A percentile compares a stretch with the other conserved stretches of the same genome.
Evolutionary conservation across 768 basidiomycete genomes (phyloP).

Genomic region (Lentinula sp.): DNA sequence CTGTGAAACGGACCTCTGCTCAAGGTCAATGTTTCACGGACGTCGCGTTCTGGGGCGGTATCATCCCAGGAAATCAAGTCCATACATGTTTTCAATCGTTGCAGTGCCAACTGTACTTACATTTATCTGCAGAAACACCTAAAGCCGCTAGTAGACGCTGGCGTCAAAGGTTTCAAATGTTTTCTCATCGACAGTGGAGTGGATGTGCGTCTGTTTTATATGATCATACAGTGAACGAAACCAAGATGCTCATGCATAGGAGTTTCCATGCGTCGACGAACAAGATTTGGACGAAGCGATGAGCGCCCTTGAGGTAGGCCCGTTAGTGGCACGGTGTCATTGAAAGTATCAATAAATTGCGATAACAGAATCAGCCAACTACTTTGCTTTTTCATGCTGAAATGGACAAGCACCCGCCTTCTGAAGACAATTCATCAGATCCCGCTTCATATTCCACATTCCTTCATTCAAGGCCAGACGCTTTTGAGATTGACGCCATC

Average conservation of each 20-base stretch:
- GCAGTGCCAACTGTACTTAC: not conserved
- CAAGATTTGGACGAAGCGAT: constrained; percentile 65
- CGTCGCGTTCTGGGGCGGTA: constrained; percentile 93
- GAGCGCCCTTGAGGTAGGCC: constrained; percentile 62
- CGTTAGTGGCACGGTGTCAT: not conserved
- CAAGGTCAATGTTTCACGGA: constrained; percentile 70
- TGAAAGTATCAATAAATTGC: not conserved
- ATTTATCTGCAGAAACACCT: constrained; percentile 52
- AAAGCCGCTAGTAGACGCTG: constrained; percentile 64
- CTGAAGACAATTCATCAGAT: not conserved
- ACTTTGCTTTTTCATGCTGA: constrained; percentile 93
- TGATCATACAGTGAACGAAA: constrained; percentile 7
- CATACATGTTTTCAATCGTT: constrained; percentile 7
- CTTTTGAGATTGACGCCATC: constrained; percentile 79
- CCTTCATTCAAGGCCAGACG: constrained; percentile 75
- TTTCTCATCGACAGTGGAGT: constrained; percentile 96
- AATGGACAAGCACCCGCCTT: constrained; percentile 34
- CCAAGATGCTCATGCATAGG: constrained; percentile 35
- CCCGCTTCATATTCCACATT: constrained; percentile 74
- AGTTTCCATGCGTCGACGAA: constrained; percentile 86
- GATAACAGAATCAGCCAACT: constrained; percentile 51
- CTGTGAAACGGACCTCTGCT: constrained; percentile 67
- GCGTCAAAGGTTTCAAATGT: constrained; percentile 95
- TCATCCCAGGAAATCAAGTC: constrained; percentile 88
- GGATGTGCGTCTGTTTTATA: constrained; percentile 44